These are phyloP conservation scores for Papiliotrema nemorosa DNA, from an alignment of 1,284 basidiomycete genomes.

Conservation along the genomic window DNA sequence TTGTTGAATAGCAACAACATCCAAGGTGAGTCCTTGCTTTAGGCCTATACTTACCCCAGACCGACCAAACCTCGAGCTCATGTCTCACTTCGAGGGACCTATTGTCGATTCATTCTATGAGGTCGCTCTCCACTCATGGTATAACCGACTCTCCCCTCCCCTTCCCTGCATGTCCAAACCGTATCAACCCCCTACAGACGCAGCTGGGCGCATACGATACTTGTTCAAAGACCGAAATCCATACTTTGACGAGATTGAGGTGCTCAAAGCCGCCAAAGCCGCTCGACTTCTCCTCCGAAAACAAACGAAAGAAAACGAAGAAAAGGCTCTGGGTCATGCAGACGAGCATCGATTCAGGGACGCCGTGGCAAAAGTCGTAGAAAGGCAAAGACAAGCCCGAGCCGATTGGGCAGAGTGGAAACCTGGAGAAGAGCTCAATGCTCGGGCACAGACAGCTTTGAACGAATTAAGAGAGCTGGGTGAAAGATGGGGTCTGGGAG, in stretches of 20 bases:
- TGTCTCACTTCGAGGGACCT: conserved; percentile 63
- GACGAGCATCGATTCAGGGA: conserved; percentile 37
- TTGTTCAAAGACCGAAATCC: conserved; percentile 57
- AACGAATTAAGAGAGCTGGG: conserved; percentile 38
- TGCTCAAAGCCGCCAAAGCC: conserved; percentile 52
- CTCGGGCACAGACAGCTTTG: conserved; percentile 38
- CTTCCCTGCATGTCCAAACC: conserved; percentile 56
- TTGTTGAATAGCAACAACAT: conserved; percentile 73
- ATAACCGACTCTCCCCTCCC: conserved; percentile 58
- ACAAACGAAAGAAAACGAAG: conserved; percentile 43
- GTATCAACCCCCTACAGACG: conserved; percentile 45
- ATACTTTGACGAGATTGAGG: conserved; percentile 53
- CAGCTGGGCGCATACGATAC: conserved; percentile 43
- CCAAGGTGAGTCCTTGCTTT: conserved; percentile 47
- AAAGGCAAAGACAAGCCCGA: conserved; percentile 30
- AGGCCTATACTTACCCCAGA: conserved; percentile 37
- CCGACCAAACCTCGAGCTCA: conserved; percentile 65
- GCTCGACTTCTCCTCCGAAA: conserved; percentile 47
- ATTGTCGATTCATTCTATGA: conserved; percentile 71
- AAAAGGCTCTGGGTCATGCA: conserved; percentile 17
- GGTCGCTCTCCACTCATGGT: conserved; percentile 66
- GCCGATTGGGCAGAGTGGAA: conserved; percentile 38
- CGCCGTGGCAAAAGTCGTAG: conserved; percentile 41
- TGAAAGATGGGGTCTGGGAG: conserved; percentile 26
- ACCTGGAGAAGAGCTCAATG: conserved; percentile 39